Evolutionary conservation across 805 yeast species (phyloP).

Genomic region (Saccharomyces eubayanus): DNA sequence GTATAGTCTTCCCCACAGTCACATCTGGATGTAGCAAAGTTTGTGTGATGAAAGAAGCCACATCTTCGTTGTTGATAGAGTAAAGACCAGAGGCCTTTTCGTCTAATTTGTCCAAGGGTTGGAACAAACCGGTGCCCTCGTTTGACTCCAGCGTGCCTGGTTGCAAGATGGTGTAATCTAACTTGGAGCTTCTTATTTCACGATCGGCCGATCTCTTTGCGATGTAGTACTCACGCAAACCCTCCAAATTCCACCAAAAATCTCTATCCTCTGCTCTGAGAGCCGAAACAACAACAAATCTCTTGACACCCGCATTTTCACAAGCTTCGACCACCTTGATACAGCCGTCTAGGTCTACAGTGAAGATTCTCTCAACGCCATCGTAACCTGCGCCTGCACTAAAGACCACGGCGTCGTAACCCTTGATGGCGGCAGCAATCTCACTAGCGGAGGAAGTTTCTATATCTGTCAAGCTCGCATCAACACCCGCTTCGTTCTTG

Average conservation of each 20-base stretch:
- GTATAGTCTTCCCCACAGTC: constrained; percentile 38
- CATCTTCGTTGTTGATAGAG: constrained; percentile 43
- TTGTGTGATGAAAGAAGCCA: constrained; percentile 41
- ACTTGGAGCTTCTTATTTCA: constrained; percentile 32
- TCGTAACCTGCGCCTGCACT: constrained; percentile 58
- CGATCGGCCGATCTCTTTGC: constrained; percentile 57
- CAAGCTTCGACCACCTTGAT: constrained; percentile 50
- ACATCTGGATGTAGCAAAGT: constrained; percentile 31
- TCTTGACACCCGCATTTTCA: constrained; percentile 34
- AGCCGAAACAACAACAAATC: constrained; percentile 50
- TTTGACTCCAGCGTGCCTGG: constrained; percentile 41
- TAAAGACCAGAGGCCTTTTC: constrained; percentile 20
- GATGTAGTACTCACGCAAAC: constrained; percentile 43
- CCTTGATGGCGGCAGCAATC: constrained; percentile 35
- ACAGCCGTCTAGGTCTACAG: constrained; percentile 57
- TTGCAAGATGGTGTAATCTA: constrained; percentile 49
- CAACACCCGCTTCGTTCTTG: constrained; percentile 30
- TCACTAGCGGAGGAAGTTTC: constrained; percentile 31
- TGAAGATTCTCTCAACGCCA: constrained; percentile 37
- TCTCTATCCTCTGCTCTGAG: constrained; percentile 43
- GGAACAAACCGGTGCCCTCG: constrained; percentile 37
- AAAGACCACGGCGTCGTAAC: constrained; percentile 50
- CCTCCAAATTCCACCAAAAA: constrained; percentile 33
- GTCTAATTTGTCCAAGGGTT: constrained; percentile 9
- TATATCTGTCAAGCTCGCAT: constrained; percentile 34